Evolutionary conservation across 495 filamentous ascomycete genomes (phyloP).

Genomic region (Cenococcum geophilum): DNA sequence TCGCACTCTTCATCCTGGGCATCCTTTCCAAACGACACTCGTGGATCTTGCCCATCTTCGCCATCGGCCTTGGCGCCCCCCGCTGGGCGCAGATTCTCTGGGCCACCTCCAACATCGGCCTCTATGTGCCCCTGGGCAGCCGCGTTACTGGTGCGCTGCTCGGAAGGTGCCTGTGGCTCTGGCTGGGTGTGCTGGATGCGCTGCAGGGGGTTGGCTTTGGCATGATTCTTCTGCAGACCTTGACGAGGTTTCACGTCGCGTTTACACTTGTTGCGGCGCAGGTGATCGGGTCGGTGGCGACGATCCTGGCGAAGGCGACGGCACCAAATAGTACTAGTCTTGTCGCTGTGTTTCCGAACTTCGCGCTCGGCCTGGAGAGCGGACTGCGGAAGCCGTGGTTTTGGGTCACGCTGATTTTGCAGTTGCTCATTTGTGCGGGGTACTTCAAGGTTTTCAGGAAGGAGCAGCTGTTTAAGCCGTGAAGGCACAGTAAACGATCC

Average conservation of each 20-base stretch:
- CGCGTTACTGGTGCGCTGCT: constrained; percentile 47
- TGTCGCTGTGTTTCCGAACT: constrained; percentile 55
- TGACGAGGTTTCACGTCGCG: constrained; percentile 55
- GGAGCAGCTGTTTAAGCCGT: constrained; percentile 64
- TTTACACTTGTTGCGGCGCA: constrained; percentile 52
- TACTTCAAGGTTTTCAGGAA: constrained; percentile 67
- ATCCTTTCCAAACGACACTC: constrained; percentile 49
- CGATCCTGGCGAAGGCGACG: constrained; percentile 52
- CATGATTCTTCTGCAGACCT: constrained; percentile 58
- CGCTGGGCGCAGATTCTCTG: constrained; percentile 64
- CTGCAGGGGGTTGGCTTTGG: constrained; percentile 58
- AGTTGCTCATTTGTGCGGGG: constrained; percentile 58
- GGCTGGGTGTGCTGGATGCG: constrained; percentile 58
- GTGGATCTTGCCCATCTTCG: constrained; percentile 63
- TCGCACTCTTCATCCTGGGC: constrained; percentile 45
- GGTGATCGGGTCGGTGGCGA: constrained; percentile 50
- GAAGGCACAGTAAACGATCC: too few relatives aligned
- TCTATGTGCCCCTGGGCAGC: constrained; percentile 55
- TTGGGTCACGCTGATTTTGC: constrained; percentile 58
- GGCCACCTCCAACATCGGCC: constrained; percentile 51
- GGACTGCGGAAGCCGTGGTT: constrained; percentile 56
- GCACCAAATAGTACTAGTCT: constrained; percentile 55
- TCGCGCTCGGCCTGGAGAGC: constrained; percentile 41
- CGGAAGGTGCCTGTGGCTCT: constrained; percentile 56
- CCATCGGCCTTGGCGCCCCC: constrained; percentile 56